A percentile compares a stretch with the other conserved stretches of the same genome.
Conservation (phyloP, 306 rosid genomes). For the Malus asiatica region DNA sequence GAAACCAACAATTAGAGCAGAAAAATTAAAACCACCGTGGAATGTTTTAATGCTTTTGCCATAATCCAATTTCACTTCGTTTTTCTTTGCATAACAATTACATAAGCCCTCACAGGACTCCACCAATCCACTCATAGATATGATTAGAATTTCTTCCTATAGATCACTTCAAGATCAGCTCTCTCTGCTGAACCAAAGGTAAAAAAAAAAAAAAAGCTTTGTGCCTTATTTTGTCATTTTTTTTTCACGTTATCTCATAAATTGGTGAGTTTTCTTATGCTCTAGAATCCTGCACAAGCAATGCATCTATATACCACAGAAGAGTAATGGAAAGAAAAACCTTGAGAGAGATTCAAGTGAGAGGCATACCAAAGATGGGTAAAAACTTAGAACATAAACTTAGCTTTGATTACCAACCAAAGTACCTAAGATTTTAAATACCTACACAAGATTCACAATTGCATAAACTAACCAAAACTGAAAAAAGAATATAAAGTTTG, state of each 20-base stretch:
- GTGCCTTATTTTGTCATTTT: background rate
- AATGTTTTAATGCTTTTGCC: background rate
- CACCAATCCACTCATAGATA: background rate
- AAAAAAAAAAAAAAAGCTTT: background rate
- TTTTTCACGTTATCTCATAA: background rate
- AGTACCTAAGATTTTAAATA: background rate
- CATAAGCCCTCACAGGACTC: background rate
- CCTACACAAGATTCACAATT: background rate
- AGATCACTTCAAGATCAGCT: background rate
- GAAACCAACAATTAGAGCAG: constrained; percentile 2
- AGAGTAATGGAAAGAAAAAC: background rate
- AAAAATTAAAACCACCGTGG: background rate
- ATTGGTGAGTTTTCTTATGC: background rate
- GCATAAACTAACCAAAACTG: background rate
- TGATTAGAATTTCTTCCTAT: background rate
- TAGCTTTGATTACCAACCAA: background rate
- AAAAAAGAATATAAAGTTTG: background rate
- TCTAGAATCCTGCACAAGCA: background rate
- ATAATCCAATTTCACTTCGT: background rate
- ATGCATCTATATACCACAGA: background rate
- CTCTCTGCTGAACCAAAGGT: background rate
- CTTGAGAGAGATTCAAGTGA: background rate
- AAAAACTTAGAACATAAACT: background rate
- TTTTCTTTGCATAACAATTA: background rate
- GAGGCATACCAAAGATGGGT: background rate